phyloP scores from a whole-genome alignment of 164 flowering plant species.

The Sedum album region DNA sequence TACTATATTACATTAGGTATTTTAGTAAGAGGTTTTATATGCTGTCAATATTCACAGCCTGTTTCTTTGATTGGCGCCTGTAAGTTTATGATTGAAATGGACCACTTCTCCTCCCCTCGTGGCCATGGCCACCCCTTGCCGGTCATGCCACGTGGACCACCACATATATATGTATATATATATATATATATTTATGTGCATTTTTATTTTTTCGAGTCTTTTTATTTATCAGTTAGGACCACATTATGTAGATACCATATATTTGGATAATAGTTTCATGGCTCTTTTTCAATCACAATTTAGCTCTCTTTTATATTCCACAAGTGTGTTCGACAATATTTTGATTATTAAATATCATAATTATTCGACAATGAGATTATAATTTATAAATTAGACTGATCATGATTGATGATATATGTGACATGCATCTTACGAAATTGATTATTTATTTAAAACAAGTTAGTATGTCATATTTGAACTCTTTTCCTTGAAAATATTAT shows the following conservation, averaged over 20 bases:
- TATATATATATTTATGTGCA: not conserved
- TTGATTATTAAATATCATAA: not conserved
- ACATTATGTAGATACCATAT: constrained; percentile 1
- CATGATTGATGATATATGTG: not conserved
- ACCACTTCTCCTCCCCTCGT: constrained; percentile 7
- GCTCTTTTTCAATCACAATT: not conserved
- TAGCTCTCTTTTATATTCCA: not conserved
- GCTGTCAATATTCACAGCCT: constrained; percentile 1
- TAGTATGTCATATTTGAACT: not conserved
- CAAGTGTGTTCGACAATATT: not conserved
- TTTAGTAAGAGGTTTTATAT: not conserved
- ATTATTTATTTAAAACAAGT: not conserved
- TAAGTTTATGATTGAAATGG: not conserved
- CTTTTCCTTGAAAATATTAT: not conserved
- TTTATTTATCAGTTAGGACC: constrained; percentile 1
- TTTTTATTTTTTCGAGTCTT: not conserved
- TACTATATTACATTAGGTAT: too few species aligned
- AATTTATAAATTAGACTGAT: not conserved
- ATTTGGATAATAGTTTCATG: not conserved
- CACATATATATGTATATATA: not conserved
- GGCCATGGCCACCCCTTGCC: constrained; percentile 7
- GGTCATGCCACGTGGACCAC: constrained; percentile 7
- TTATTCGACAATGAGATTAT: not conserved
- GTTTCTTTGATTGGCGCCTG: constrained; percentile 1
- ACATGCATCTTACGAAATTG: not conserved